Conservation (phyloP, 441 rosid species). For the Gossypium gossypioides region DNA sequence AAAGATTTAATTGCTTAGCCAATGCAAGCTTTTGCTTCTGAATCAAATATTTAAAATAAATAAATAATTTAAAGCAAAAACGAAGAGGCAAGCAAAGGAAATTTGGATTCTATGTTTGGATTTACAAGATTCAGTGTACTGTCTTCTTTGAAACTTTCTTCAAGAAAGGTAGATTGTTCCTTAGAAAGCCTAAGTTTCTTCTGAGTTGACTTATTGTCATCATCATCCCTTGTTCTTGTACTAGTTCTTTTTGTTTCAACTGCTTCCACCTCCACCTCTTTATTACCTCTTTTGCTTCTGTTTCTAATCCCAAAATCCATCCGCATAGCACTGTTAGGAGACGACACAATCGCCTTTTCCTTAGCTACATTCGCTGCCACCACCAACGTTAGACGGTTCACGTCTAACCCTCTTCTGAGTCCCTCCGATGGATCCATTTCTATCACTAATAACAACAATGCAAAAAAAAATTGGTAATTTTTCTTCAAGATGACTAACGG, state of each 20-base stretch:
- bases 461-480: not conserved
- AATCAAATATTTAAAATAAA: not conserved
- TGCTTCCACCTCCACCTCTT: constrained; percentile 28
- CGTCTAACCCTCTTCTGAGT: constrained; percentile 29
- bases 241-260: constrained; percentile 44
- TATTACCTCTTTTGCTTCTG: constrained; percentile 26
- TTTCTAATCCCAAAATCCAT: constrained; percentile 54
- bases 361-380: constrained; percentile 35
- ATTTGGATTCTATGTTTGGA: not conserved
- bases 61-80: not conserved
- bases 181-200: constrained; percentile 87
- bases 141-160: constrained; percentile 86
- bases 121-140: constrained; percentile 81
- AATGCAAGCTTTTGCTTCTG: constrained; percentile 82
- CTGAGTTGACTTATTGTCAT: constrained; percentile 61
- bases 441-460: constrained; percentile 17
- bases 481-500: not conserved
- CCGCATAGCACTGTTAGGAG: constrained; percentile 56
- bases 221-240: constrained; percentile 69
- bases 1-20: too few relatives aligned
- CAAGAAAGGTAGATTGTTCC: constrained; percentile 11
- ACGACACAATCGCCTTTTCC: constrained; percentile 38
- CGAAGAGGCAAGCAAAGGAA: not conserved
- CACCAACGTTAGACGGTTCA: constrained; percentile 30
- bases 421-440: constrained; percentile 31